Evolutionary conservation across 768 basidiomycete species (phyloP).

Genomic region (Leccinum sublutescens): DNA sequence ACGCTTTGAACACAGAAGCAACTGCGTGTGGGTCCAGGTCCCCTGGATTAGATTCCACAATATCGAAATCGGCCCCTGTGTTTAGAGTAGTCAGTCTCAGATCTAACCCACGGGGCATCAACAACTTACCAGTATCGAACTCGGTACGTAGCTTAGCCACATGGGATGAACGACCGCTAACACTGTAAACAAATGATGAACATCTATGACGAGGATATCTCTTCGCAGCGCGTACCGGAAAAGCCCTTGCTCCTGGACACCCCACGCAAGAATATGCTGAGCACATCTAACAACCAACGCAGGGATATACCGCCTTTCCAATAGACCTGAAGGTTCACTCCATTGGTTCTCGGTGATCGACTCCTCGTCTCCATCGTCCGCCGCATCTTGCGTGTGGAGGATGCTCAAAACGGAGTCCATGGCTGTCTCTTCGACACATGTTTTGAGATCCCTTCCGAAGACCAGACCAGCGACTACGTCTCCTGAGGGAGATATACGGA

Average conservation of each 20-base stretch:
- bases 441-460: slow-evolving; percentile 60
- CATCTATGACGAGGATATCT: neutral
- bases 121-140: slow-evolving; percentile 70
- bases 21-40: slow-evolving; percentile 96
- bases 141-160: slow-evolving; percentile 69
- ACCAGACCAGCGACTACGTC: slow-evolving; percentile 51
- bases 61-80: slow-evolving; percentile 82
- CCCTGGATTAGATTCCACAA: slow-evolving; percentile 72
- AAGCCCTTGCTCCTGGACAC: slow-evolving; percentile 81
- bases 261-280: slow-evolving; percentile 80
- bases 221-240: slow-evolving; percentile 60
- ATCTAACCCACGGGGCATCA: neutral
- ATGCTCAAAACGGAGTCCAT: slow-evolving; percentile 30
- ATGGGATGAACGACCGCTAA: slow-evolving; percentile 83
- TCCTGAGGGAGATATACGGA: slow-evolving; percentile 36
- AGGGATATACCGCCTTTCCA: slow-evolving; percentile 59
- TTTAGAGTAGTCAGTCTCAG: slow-evolving; percentile 10
- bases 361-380: slow-evolving; percentile 1
- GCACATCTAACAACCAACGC: slow-evolving; percentile 80
- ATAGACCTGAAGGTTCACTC: slow-evolving; percentile 23
- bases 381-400: slow-evolving; percentile 8
- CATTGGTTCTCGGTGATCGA: neutral
- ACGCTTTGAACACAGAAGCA: slow-evolving; percentile 89
- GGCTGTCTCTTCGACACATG: slow-evolving; percentile 57
- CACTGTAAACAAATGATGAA: slow-evolving; percentile 41